These are phyloP conservation scores for Moricandia moricandioides DNA, from an alignment of 345 rosid species.

Conservation along the genomic window DNA sequence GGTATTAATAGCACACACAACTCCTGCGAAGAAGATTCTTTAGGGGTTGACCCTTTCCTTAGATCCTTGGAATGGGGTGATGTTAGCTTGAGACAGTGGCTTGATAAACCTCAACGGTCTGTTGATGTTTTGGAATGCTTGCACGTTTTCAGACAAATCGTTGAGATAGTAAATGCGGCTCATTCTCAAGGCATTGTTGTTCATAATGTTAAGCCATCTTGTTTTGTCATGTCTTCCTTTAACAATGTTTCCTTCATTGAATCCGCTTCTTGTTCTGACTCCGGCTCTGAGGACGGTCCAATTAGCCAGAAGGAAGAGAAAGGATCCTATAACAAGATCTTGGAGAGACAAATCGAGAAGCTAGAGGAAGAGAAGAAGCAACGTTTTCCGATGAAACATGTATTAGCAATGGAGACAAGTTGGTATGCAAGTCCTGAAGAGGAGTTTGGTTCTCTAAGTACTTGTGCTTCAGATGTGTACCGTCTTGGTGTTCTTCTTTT, in stretches of 20 bases:
- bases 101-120: slow-evolving; percentile 70
- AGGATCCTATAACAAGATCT: slow-evolving; percentile 44
- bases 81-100: slow-evolving; percentile 93
- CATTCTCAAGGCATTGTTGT: slow-evolving; percentile 91
- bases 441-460: slow-evolving; percentile 49
- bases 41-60: slow-evolving; percentile 47
- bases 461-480: slow-evolving; percentile 87
- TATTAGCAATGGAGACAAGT: slow-evolving; percentile 72
- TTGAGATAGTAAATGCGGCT: slow-evolving; percentile 75
- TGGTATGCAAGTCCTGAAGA: slow-evolving; percentile 97
- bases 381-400: slow-evolving; percentile 86
- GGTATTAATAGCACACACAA: too few species aligned
- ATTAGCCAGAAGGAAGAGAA: slow-evolving; percentile 51
- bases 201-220: slow-evolving; percentile 90
- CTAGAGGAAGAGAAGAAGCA: slow-evolving; percentile 60
- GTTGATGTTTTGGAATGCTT: slow-evolving; percentile 81
- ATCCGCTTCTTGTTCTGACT: slow-evolving; percentile 92
- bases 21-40: slow-evolving; percentile 48
- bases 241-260: slow-evolving; percentile 91
- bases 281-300: slow-evolving; percentile 84
- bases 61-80: slow-evolving; percentile 71
- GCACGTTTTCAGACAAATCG: slow-evolving; percentile 91
- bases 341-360: slow-evolving; percentile 38
- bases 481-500: slow-evolving; percentile 85
- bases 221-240: slow-evolving; percentile 89